Percentiles rank a stretch among this genome's conserved stretches.
These are phyloP conservation scores for Teunomyces kruisii DNA, from an alignment of 805 yeast species.

Conservation along the genomic window DNA sequence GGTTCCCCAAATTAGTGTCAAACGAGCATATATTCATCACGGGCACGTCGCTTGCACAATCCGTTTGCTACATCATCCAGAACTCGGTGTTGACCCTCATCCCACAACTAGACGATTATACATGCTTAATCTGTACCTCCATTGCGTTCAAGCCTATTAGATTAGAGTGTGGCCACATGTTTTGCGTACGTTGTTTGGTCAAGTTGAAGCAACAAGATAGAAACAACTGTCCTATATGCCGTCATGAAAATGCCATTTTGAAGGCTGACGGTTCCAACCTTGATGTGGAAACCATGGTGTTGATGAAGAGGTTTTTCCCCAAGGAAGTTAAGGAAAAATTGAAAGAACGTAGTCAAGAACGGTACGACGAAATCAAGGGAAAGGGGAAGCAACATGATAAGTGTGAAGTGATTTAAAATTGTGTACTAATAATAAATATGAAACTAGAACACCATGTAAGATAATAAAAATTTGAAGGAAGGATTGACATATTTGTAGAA, in stretches of 20 bases:
- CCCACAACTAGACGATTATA: conserved; percentile 75
- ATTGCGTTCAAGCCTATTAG: conserved; percentile 73
- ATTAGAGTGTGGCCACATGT: conserved; percentile 62
- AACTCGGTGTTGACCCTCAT: conserved; percentile 52
- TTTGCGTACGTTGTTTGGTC: conserved; percentile 71
- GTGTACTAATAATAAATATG: background rate
- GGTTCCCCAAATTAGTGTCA: conserved; percentile 46
- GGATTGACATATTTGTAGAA: no score
- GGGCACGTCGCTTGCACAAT: conserved; percentile 51
- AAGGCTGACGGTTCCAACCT: conserved; percentile 60
- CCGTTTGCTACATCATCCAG: conserved; percentile 56
- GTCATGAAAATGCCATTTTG: conserved; percentile 50
- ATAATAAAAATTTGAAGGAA: no score
- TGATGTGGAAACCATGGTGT: conserved; percentile 51
- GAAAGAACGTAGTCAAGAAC: conserved; percentile 47
- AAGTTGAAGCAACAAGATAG: conserved; percentile 60
- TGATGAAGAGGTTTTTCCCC: conserved; percentile 64
- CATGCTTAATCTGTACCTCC: conserved; percentile 70
- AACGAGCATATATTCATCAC: conserved; percentile 43
- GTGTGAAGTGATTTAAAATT: conserved; percentile 15
- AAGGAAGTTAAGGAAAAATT: conserved; percentile 63
- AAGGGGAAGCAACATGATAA: conserved; percentile 13
- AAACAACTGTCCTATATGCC: conserved; percentile 68
- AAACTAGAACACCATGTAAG: no score
- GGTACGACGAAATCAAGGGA: conserved; percentile 30